Base-by-base conservation (phyloP, 345 rosid species). In the Citrus trifoliata region DNA sequence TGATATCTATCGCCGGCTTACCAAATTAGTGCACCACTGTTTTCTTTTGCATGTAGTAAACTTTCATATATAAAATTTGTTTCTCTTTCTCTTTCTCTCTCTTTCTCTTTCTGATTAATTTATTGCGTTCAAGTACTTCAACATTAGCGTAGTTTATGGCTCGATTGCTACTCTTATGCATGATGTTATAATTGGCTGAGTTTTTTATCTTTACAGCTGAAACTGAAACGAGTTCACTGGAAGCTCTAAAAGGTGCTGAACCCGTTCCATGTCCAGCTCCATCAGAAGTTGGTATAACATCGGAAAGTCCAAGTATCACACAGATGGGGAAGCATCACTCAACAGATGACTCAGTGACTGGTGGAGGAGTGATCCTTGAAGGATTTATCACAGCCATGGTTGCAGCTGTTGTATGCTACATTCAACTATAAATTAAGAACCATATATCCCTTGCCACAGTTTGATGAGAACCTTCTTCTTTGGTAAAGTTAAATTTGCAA, bases 301-400 rank as follows among this genome's bases (percentile, higher is more conserved):
- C 71, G 2, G 74, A 46, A 69, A 74, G 35, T 62, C 83, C 85
- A 7, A 78, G 35, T 10, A 79, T 60, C 65, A 78, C 88, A 69
- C 66, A 66, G 67, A 70, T 81, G 3, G 78, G 67, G 28, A 75
- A 73, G 84, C 86, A 84, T 72, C 87, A 70, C 74, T 37, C 61
- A 14, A 28, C 65, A 2, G 71, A 77, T 0, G 42, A 53, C 48
- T 67, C 71, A 14, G 70, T 70, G 0, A 84, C 77, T 0, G 88
- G 88, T 19, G 87, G 85, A 28, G 89, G 81, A 61, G 79, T 86
- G 74, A 74, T 85, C 67, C 84, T 86, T 8, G 87, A 84, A 60
- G 88, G 88, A 27, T 83, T 85, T 42, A 35, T 80, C 40, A 58
- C 40, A 37, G 87, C 76, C 18, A 27, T 82, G 25, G 76, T 82